These are phyloP conservation scores for Botrytis sinoallii DNA, from an alignment of 2,329 filamentous ascomycete genomes.

Conservation along the genomic window DNA sequence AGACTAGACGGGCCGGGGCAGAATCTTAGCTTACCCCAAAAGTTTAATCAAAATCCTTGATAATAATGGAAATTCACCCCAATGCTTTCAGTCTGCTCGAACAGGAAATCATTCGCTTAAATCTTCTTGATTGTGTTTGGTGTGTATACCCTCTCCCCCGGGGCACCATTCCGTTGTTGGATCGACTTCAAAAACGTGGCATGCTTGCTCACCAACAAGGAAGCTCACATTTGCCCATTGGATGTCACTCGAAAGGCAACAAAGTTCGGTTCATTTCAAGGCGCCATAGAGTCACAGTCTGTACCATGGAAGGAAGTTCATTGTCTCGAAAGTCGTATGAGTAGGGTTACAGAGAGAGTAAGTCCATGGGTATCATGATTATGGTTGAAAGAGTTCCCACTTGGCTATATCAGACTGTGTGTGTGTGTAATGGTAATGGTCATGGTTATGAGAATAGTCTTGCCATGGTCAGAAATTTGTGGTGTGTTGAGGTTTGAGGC, in stretches of 20 bases:
- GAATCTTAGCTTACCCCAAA: slow-evolving; percentile 7
- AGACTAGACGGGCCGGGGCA: not conserved
- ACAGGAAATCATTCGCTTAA: slow-evolving; percentile 7
- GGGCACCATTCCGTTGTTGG: slow-evolving; percentile 11
- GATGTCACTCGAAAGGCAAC: not conserved
- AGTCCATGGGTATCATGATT: not conserved
- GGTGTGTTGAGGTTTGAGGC: slow-evolving; percentile 1
- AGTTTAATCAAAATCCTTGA: not conserved
- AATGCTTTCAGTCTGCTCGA: not conserved
- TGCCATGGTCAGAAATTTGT: not conserved
- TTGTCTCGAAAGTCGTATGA: slow-evolving; percentile 8
- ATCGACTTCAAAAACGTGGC: slow-evolving; percentile 18
- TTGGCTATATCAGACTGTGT: not conserved
- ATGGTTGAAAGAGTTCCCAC: not conserved
- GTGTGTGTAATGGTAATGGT: not conserved
- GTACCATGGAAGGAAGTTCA: slow-evolving; percentile 13
- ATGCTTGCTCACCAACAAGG: slow-evolving; percentile 18
- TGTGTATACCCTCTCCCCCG: not conserved
- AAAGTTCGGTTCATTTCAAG: not conserved
- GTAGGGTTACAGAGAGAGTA: slow-evolving; percentile 7
- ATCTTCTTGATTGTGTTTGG: slow-evolving; percentile 15
- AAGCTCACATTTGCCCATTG: not conserved
- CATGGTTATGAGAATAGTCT: not conserved
- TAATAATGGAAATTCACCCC: not conserved
- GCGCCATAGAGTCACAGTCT: not conserved